These are phyloP conservation scores for Chytriomyces hyalinus DNA, from an alignment of 192 early-diverging fungal genomes.

Conservation along the genomic window DNA sequence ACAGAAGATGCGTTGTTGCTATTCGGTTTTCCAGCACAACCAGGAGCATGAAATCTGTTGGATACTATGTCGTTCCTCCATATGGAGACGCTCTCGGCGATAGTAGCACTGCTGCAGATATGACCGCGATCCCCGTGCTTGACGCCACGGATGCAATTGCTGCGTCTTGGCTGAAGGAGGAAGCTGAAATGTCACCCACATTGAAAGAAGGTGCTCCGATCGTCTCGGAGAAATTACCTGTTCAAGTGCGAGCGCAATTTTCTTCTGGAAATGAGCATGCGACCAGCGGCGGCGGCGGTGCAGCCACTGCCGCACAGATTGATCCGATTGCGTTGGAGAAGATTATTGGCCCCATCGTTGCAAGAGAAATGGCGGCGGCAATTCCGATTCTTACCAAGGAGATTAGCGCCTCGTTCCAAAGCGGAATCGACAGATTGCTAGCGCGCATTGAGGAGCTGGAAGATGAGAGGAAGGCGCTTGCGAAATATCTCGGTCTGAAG, in stretches of 20 bases:
- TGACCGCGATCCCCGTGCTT: not conserved
- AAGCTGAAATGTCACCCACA: not conserved
- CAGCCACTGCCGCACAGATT: not conserved
- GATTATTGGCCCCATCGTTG: not conserved
- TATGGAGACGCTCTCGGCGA: slow-evolving; percentile 24
- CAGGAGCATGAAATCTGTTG: slow-evolving; percentile 8
- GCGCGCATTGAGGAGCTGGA: not conserved
- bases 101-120: not conserved
- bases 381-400: not conserved
- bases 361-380: not conserved
- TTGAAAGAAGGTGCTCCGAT: not conserved
- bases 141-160: not conserved
- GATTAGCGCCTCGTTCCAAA: not conserved
- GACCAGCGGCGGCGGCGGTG: not conserved
- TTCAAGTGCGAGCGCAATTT: not conserved
- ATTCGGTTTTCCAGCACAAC: slow-evolving; percentile 1
- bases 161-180: not conserved
- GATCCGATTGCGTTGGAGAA: not conserved
- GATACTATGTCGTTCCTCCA: slow-evolving; percentile 11
- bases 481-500: too few relatives aligned
- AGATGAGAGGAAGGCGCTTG: not conserved
- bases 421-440: not conserved
- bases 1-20: not conserved
- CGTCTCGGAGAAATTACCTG: not conserved
- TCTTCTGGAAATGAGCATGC: not conserved